These are phyloP conservation scores for Lizanozyma gosingica DNA, from an alignment of 1,139 yeast species.

Conservation along the genomic window DNA sequence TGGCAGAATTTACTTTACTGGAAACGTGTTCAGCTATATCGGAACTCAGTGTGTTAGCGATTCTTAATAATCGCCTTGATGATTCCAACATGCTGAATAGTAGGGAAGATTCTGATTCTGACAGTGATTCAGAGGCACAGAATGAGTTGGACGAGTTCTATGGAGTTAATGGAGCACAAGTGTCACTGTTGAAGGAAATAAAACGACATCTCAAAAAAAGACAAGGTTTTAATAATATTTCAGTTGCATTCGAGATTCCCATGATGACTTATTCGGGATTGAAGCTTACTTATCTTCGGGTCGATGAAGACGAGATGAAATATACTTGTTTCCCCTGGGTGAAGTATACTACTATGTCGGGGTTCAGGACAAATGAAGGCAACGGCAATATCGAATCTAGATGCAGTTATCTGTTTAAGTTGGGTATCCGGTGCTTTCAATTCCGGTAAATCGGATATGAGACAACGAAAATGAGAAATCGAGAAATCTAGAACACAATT, in stretches of 20 bases:
- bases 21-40: not conserved
- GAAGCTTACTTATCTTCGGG: constrained; percentile 29
- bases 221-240: constrained; percentile 19
- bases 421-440: not conserved
- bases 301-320: constrained; percentile 33
- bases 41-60: not conserved
- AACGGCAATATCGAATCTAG: not conserved
- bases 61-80: constrained; percentile 3
- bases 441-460: too few species aligned
- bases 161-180: constrained; percentile 30
- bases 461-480: too few species aligned
- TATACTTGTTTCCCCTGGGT: constrained; percentile 44
- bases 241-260: constrained; percentile 29
- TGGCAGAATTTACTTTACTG: constrained; percentile 28
- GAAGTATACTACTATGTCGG: constrained; percentile 14
- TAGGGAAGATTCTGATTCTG: constrained; percentile 9
- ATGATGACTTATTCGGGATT: constrained; percentile 37
- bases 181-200: constrained; percentile 17
- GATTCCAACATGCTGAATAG: too few species aligned
- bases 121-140: constrained; percentile 13
- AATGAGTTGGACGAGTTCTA: constrained; percentile 31
- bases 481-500: too few species aligned
- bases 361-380: not conserved
- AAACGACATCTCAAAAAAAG: constrained; percentile 7
- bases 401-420: not conserved